Conservation (phyloP, 1,139 yeast species). For the Trichomonascaceae sp. region DNA sequence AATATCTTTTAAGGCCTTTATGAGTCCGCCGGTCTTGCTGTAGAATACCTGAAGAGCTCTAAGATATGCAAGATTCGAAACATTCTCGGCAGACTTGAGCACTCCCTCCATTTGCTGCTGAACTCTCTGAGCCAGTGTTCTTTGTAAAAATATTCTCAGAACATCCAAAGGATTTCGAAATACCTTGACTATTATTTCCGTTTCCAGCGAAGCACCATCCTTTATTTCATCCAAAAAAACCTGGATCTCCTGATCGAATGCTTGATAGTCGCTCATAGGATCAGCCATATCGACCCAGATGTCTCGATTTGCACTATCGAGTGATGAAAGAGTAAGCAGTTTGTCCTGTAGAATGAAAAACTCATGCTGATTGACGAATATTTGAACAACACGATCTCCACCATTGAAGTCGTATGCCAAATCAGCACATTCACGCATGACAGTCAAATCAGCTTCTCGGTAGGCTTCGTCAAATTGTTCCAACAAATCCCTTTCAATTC, state of each 20-base stretch:
- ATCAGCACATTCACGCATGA: conserved; percentile 73
- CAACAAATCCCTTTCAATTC: conserved; percentile 57
- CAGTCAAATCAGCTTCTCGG: conserved; percentile 52
- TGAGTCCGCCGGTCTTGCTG: conserved; percentile 54
- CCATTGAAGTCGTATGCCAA: conserved; percentile 80
- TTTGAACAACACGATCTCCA: conserved; percentile 74
- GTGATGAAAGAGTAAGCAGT: conserved; percentile 32
- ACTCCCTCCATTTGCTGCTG: conserved; percentile 61
- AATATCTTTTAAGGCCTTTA: conserved; percentile 59
- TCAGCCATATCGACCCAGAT: conserved; percentile 46
- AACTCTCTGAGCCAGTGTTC: conserved; percentile 69
- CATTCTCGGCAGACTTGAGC: conserved; percentile 57
- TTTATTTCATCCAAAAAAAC: conserved; percentile 39
- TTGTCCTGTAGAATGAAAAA: conserved; percentile 53
- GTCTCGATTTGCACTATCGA: conserved; percentile 31
- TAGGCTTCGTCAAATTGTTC: conserved; percentile 38
- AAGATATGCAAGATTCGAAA: conserved; percentile 62
- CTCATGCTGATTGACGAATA: conserved; percentile 76
- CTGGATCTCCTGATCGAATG: conserved; percentile 38
- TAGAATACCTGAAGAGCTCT: conserved; percentile 67
- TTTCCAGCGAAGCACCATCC: conserved; percentile 56
- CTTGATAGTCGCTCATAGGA: conserved; percentile 38
- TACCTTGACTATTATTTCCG: conserved; percentile 65
- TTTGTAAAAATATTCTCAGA: conserved; percentile 61
- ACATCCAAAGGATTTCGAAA: conserved; percentile 67